Evolutionary conservation across 306 rosid genomes (phyloP).

Genomic region (Oxytropis ochrocephala): DNA sequence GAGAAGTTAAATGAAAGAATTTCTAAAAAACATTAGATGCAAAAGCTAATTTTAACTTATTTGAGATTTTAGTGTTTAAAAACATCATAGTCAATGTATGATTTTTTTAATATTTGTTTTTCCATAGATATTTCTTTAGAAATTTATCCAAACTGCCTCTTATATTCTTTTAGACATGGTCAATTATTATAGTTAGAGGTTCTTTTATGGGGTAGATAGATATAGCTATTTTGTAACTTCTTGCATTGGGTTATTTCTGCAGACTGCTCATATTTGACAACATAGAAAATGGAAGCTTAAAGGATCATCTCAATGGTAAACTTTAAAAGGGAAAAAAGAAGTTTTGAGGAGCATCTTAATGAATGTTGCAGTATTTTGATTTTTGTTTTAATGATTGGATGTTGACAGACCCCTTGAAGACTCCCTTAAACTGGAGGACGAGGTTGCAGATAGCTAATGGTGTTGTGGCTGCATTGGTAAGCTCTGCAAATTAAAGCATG

Average conservation of each 20-base stretch:
- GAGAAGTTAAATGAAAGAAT: neutral
- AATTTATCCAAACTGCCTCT: neutral
- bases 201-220: neutral
- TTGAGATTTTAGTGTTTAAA: neutral
- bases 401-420: slow-evolving; percentile 72
- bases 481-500: slow-evolving; percentile 16
- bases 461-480: slow-evolving; percentile 83
- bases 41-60: neutral
- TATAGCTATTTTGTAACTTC: slow-evolving; percentile 2
- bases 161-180: neutral
- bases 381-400: slow-evolving; percentile 20
- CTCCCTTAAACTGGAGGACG: slow-evolving; percentile 86
- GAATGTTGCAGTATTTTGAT: slow-evolving; percentile 10
- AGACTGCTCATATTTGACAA: slow-evolving; percentile 73
- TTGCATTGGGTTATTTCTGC: slow-evolving; percentile 15
- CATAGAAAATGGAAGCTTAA: slow-evolving; percentile 85
- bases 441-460: slow-evolving; percentile 74
- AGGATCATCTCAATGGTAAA: slow-evolving; percentile 85
- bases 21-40: neutral
- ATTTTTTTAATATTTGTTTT: neutral
- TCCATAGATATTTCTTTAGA: neutral
- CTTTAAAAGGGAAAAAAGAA: neutral
- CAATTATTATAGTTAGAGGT: neutral
- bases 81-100: neutral
- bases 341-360: neutral